phyloP scores from a whole-genome alignment of 1,284 basidiomycete species.

The Heterobasidion parviporum region DNA sequence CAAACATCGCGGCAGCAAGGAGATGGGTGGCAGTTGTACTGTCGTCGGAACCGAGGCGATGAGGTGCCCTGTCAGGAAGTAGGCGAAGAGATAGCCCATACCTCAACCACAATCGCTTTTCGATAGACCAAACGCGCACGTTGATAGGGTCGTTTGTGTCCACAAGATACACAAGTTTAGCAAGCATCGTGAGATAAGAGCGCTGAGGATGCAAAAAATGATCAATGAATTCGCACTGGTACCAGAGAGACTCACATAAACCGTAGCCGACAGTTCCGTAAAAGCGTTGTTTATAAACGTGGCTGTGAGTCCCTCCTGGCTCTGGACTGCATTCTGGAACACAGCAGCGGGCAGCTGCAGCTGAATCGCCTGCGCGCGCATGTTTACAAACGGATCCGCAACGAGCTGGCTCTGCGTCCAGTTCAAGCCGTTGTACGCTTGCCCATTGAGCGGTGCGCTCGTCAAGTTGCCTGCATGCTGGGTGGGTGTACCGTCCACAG shows the following conservation, averaged over 20 bases:
- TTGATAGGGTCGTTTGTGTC: constrained; percentile 23
- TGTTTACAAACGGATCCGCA: constrained; percentile 26
- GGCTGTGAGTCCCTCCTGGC: constrained; percentile 25
- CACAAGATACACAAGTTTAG: constrained; percentile 41
- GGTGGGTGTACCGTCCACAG: constrained; percentile 22
- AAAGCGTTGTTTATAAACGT: constrained; percentile 31
- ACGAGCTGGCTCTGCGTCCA: constrained; percentile 29
- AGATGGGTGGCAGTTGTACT: constrained; percentile 38
- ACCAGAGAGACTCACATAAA: constrained; percentile 35
- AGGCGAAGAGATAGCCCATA: constrained; percentile 13
- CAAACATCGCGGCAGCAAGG: constrained; percentile 30
- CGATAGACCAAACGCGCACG: constrained; percentile 32
- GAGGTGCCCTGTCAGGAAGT: neutral
- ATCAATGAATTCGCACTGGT: neutral
- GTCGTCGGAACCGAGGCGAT: neutral
- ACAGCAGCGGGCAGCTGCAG: constrained; percentile 43
- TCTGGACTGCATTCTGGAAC: constrained; percentile 33
- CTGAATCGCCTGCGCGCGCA: constrained; percentile 30
- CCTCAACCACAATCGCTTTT: constrained; percentile 39
- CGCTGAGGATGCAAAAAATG: constrained; percentile 22
- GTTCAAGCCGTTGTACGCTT: constrained; percentile 40
- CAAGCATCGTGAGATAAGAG: constrained; percentile 41
- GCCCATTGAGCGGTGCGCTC: constrained; percentile 31
- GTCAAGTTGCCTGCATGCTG: constrained; percentile 33
- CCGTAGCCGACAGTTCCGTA: constrained; percentile 25